These are phyloP conservation scores for Paraconiothyrium brasiliense DNA, from an alignment of 2,329 filamentous ascomycete species.

Conservation along the genomic window DNA sequence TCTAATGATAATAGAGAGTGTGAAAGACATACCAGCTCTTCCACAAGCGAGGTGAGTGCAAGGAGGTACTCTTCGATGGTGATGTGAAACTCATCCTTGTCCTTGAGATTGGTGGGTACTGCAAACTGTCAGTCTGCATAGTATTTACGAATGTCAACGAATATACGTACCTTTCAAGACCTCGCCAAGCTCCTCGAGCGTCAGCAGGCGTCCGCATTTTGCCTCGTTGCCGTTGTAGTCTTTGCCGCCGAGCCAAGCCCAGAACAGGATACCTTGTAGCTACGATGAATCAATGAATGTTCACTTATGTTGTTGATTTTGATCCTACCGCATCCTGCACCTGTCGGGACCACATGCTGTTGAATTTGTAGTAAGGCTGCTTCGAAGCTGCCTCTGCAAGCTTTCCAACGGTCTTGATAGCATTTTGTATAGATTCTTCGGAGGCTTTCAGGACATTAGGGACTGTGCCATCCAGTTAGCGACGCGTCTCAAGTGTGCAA, in stretches of 20 bases:
- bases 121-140: constrained; percentile 19
- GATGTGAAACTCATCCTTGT: constrained; percentile 89
- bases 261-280: constrained; percentile 67
- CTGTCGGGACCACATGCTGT: constrained; percentile 83
- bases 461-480: constrained; percentile 61
- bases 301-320: not conserved
- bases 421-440: constrained; percentile 73
- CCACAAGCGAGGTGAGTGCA: constrained; percentile 83
- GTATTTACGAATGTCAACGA: constrained; percentile 10
- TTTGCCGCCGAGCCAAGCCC: constrained; percentile 83
- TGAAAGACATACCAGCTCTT: constrained; percentile 73
- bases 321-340: constrained; percentile 78
- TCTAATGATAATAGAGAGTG: not conserved
- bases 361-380: constrained; percentile 99
- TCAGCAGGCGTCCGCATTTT: constrained; percentile 74
- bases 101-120: constrained; percentile 93
- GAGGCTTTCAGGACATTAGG: constrained; percentile 73
- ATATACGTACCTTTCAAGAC: constrained; percentile 72
- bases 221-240: constrained; percentile 60
- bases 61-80: constrained; percentile 98
- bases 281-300: constrained; percentile 38
- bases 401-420: constrained; percentile 75
- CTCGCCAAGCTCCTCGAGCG: constrained; percentile 85
- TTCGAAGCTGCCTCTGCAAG: constrained; percentile 79
- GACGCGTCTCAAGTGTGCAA: not conserved